These are phyloP conservation scores for Leishmania braziliensis DNA, from an alignment of 208 protist species.

Conservation along the genomic window DNA sequence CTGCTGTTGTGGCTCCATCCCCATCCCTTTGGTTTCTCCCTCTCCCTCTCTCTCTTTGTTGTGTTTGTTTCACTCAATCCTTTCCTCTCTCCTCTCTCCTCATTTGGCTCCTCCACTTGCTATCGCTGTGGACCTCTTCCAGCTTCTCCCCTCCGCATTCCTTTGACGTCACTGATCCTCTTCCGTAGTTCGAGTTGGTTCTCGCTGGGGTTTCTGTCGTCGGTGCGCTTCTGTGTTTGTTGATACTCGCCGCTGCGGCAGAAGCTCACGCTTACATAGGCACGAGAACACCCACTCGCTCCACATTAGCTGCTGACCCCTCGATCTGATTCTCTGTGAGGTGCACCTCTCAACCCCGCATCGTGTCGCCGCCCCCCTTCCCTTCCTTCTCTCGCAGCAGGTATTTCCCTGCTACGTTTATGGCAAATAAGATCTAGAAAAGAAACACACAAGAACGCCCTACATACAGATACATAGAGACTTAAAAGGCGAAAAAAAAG, in stretches of 20 bases:
- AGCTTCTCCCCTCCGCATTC: no score
- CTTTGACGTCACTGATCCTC: neutral
- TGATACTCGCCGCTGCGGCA: neutral
- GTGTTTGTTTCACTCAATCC: neutral
- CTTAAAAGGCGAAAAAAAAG: no score
- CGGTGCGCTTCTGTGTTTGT: neutral
- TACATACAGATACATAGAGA: neutral
- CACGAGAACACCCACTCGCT: neutral
- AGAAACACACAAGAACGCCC: neutral
- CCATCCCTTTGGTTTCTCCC: conserved; percentile 4
- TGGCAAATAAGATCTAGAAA: neutral
- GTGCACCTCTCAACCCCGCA: neutral
- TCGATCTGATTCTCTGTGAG: neutral
- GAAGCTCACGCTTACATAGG: neutral
- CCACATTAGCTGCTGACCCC: neutral
- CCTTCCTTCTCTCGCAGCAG: neutral
- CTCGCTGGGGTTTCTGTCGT: neutral
- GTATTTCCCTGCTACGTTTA: neutral
- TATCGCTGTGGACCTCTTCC: no score
- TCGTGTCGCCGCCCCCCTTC: neutral
- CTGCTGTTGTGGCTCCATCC: neutral
- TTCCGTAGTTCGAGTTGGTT: neutral
- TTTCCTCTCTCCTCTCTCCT: neutral
- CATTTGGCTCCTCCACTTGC: neutral
- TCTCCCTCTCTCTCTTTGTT: conserved; percentile 3